Conservation (phyloP, 305 asterid species). For the Coffea humblotiana region DNA sequence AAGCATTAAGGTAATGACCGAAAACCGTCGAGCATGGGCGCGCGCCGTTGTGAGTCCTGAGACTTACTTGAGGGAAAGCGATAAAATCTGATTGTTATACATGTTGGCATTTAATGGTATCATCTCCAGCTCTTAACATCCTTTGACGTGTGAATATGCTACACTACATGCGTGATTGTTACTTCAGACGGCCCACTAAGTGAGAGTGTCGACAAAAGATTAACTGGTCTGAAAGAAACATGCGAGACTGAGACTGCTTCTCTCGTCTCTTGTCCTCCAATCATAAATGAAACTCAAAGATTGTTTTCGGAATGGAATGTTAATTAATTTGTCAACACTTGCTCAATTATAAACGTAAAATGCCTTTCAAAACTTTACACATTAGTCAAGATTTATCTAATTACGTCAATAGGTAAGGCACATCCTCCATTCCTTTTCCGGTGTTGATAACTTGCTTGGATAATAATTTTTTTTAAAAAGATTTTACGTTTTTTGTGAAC, state of each 20-base stretch:
- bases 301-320: neutral
- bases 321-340: neutral
- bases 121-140: slow-evolving; percentile 3
- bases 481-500: too few species aligned
- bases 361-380: neutral
- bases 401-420: neutral
- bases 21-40: neutral
- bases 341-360: neutral
- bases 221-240: slow-evolving; percentile 38
- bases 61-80: too few species aligned
- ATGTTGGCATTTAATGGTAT: neutral
- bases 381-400: too few species aligned
- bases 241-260: slow-evolving; percentile 26
- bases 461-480: too few species aligned
- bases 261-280: slow-evolving; percentile 33
- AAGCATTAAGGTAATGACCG: neutral
- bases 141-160: slow-evolving; percentile 25
- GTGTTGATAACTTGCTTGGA: too few species aligned
- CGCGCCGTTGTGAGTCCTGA: slow-evolving; percentile 15
- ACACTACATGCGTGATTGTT: slow-evolving; percentile 43
- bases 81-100: slow-evolving; percentile 12
- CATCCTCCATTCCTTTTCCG: neutral
- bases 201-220: slow-evolving; percentile 31
- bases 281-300: slow-evolving; percentile 11
- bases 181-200: slow-evolving; percentile 30